Conservation (phyloP, 1,139 yeast genomes). For the Kodamaea ohmeri region DNA sequence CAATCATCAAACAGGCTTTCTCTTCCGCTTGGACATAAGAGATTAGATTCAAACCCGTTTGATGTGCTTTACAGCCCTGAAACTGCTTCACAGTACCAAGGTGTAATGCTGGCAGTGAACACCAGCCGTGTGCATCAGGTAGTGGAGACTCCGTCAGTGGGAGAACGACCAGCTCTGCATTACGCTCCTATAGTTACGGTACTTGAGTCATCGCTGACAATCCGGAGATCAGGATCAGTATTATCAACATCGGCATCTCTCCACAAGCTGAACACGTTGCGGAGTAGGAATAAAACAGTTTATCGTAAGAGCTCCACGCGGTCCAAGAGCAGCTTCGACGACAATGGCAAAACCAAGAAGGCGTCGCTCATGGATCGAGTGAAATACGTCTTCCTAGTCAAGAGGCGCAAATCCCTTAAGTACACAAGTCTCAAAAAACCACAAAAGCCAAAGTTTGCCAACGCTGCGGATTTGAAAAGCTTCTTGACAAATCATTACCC, state of each 20-base stretch:
- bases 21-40: slow-evolving; percentile 7
- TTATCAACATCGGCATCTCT: slow-evolving; percentile 33
- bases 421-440: slow-evolving; percentile 18
- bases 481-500: slow-evolving; percentile 27
- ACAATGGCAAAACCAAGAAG: slow-evolving; percentile 3
- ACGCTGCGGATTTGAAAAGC: slow-evolving; percentile 25
- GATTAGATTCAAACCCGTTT: slow-evolving; percentile 15
- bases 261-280: slow-evolving; percentile 30
- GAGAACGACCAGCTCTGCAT: slow-evolving; percentile 1
- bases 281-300: slow-evolving; percentile 31
- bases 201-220: slow-evolving; percentile 21
- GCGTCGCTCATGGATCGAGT: slow-evolving; percentile 8
- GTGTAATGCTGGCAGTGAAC: slow-evolving; percentile 2
- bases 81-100: not conserved
- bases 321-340: slow-evolving; percentile 3
- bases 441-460: slow-evolving; percentile 25
- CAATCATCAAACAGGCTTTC: slow-evolving; percentile 7
- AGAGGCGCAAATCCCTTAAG: slow-evolving; percentile 35
- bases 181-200: slow-evolving; percentile 24
- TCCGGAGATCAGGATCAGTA: slow-evolving; percentile 30
- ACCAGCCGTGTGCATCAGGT: slow-evolving; percentile 3
- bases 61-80: slow-evolving; percentile 13
- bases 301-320: slow-evolving; percentile 18
- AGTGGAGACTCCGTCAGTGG: not conserved
- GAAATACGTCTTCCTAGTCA: slow-evolving; percentile 36